These are phyloP conservation scores for Phanerochaete sordida DNA, from an alignment of 768 basidiomycete genomes.

Conservation along the genomic window DNA sequence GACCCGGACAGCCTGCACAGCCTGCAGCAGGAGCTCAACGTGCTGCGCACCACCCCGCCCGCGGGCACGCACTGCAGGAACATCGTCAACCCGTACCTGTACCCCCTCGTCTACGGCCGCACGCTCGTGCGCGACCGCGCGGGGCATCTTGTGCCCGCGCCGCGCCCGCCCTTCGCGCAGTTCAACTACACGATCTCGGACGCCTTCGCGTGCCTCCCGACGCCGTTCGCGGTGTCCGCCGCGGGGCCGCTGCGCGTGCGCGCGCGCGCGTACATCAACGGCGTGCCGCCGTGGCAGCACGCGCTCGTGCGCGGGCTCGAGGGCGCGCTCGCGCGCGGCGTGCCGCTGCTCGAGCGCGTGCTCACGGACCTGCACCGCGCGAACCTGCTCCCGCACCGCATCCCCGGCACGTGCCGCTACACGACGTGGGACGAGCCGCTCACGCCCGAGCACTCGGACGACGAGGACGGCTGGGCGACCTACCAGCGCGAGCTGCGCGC, in stretches of 20 bases:
- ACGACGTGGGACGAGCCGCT: slow-evolving; percentile 47
- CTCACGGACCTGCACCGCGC: slow-evolving; percentile 50
- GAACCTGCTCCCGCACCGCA: slow-evolving; percentile 41
- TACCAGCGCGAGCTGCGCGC: slow-evolving; percentile 40
- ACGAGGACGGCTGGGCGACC: slow-evolving; percentile 43
- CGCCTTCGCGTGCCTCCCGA: slow-evolving; percentile 40
- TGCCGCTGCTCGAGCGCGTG: slow-evolving; percentile 50
- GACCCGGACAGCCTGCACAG: neutral
- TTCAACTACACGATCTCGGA: slow-evolving; percentile 31
- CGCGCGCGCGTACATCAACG: slow-evolving; percentile 52
- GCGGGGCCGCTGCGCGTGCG: slow-evolving; percentile 12
- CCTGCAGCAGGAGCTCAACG: neutral
- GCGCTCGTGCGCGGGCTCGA: slow-evolving; percentile 32
- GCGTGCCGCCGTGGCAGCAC: slow-evolving; percentile 36
- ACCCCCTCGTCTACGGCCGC: slow-evolving; percentile 14
- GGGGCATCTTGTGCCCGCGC: neutral
- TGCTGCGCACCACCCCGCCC: slow-evolving; percentile 20
- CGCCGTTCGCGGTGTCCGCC: slow-evolving; percentile 35
- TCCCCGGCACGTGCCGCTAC: slow-evolving; percentile 38
- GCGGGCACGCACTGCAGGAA: slow-evolving; percentile 27
- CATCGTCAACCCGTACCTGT: slow-evolving; percentile 10
- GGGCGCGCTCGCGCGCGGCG: slow-evolving; percentile 29
- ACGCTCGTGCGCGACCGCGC: neutral
- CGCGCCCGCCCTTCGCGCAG: neutral
- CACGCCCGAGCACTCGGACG: slow-evolving; percentile 41